Percentiles rank a stretch among this genome's conserved stretches.
phyloP scores from a whole-genome alignment of 352 stramenopile genomes.

The Blastocystis sp. region DNA sequence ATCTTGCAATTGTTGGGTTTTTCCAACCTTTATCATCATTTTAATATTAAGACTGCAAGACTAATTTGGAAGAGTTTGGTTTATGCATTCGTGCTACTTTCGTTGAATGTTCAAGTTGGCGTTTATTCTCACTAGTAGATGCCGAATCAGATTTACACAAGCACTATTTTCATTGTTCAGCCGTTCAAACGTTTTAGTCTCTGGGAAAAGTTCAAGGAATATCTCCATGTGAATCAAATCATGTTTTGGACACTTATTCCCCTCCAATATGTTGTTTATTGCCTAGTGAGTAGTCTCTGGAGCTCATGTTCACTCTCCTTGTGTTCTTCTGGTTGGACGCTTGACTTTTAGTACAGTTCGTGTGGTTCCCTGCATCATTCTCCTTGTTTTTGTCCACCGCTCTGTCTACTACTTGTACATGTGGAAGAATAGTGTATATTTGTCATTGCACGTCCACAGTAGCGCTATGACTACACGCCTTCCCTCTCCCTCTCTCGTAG shows the following conservation, averaged over 20 bases:
- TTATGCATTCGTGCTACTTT: neutral
- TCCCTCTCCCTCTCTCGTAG: neutral
- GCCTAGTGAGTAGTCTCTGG: neutral
- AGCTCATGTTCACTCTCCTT: neutral
- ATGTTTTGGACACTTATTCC: constrained; percentile 8
- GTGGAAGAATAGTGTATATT: neutral
- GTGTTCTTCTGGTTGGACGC: neutral
- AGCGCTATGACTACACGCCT: constrained; percentile 13
- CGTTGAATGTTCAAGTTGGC: neutral
- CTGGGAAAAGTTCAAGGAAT: neutral
- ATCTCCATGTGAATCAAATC: constrained; percentile 13
- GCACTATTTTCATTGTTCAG: neutral
- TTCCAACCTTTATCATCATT: neutral
- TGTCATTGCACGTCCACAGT: neutral
- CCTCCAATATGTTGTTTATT: neutral
- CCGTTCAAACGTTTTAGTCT: neutral
- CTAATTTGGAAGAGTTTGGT: neutral
- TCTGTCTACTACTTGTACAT: constrained; percentile 21
- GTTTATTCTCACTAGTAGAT: neutral
- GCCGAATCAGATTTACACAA: neutral
- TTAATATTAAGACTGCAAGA: neutral
- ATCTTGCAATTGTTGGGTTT: neutral
- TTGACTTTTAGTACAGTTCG: too few species aligned
- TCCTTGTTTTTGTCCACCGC: neutral
- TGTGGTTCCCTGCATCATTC: too few species aligned